Evolutionary conservation across 139 green algal genomes (phyloP).

Genomic region (Diplosphaera chodatii): DNA sequence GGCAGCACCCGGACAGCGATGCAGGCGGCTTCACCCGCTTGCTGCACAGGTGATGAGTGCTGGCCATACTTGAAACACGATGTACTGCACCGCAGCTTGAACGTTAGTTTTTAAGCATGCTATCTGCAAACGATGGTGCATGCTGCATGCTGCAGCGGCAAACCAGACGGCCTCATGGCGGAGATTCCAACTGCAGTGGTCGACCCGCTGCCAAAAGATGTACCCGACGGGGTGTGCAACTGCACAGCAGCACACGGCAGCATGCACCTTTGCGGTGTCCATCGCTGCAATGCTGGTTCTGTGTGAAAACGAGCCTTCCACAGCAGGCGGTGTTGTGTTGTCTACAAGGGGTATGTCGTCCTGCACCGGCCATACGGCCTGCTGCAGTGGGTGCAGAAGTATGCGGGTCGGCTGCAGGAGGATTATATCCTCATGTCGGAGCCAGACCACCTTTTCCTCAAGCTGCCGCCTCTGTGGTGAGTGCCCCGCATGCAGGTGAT

Average conservation of each 20-base stretch:
- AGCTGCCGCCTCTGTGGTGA: conserved; percentile 44
- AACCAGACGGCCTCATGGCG: conserved; percentile 49
- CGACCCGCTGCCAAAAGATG: conserved; percentile 33
- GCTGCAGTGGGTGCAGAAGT: conserved; percentile 55
- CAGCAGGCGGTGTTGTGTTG: too few relatives aligned
- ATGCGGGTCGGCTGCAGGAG: conserved; percentile 30
- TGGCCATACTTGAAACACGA: too few relatives aligned
- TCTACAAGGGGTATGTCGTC: conserved; percentile 51
- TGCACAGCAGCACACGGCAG: too few relatives aligned
- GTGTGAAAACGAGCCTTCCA: too few relatives aligned
- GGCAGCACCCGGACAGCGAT: conserved; percentile 25
- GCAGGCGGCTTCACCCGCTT: conserved; percentile 74
- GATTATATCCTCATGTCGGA: conserved; percentile 71
- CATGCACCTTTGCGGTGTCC: too few relatives aligned
- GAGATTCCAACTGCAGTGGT: conserved; percentile 75
- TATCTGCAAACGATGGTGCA: too few relatives aligned
- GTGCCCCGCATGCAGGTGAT: background rate
- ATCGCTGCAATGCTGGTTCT: conserved; percentile 15
- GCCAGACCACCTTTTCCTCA: conserved; percentile 73
- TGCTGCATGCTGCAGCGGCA: conserved; percentile 21
- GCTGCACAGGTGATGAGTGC: conserved; percentile 27
- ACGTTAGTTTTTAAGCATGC: too few relatives aligned
- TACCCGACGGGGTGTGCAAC: conserved; percentile 18
- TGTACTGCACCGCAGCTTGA: too few relatives aligned
- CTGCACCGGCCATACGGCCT: conserved; percentile 65